A percentile compares a stretch with the other conserved stretches of the same genome.
These are phyloP conservation scores for Camellia oleifera DNA, from an alignment of 179 eudicot species.

Conservation along the genomic window DNA sequence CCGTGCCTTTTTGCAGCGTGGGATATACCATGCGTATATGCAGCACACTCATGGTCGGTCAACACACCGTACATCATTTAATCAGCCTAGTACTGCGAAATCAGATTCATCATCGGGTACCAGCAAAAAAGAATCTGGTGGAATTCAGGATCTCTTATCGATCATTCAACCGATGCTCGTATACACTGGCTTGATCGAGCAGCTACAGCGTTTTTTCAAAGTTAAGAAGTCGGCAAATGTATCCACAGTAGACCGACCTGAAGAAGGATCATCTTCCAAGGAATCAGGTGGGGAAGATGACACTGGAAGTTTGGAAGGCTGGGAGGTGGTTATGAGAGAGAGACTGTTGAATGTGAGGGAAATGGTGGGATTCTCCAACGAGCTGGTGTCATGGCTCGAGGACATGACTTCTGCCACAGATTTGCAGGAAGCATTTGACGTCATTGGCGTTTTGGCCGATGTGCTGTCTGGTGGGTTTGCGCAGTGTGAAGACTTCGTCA, in stretches of 20 bases:
- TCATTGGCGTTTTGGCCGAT: constrained; percentile 76
- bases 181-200: constrained; percentile 91
- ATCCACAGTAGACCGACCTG: constrained; percentile 8
- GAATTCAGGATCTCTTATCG: constrained; percentile 48
- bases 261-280: constrained; percentile 38
- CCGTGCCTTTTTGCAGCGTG: constrained; percentile 77
- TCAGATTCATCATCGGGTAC: constrained; percentile 28
- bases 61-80: constrained; percentile 35
- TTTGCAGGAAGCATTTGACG: constrained; percentile 88
- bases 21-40: constrained; percentile 90
- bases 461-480: constrained; percentile 62
- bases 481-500: constrained; percentile 83
- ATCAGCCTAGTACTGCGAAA: constrained; percentile 23
- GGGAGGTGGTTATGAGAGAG: constrained; percentile 92
- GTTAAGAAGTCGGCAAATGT: constrained; percentile 37
- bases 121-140: constrained; percentile 18
- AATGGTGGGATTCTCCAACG: constrained; percentile 82
- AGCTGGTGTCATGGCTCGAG: constrained; percentile 75
- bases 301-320: constrained; percentile 52
- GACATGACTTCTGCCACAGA: constrained; percentile 62
- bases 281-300: constrained; percentile 52
- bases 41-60: constrained; percentile 69
- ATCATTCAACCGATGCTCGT: constrained; percentile 91
- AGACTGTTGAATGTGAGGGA: constrained; percentile 75
- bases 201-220: constrained; percentile 83